A percentile compares a stretch with the other conserved stretches of the same genome.
Evolutionary conservation across 768 basidiomycete species (phyloP).

Genomic region (Kwoniella heveanensis): DNA sequence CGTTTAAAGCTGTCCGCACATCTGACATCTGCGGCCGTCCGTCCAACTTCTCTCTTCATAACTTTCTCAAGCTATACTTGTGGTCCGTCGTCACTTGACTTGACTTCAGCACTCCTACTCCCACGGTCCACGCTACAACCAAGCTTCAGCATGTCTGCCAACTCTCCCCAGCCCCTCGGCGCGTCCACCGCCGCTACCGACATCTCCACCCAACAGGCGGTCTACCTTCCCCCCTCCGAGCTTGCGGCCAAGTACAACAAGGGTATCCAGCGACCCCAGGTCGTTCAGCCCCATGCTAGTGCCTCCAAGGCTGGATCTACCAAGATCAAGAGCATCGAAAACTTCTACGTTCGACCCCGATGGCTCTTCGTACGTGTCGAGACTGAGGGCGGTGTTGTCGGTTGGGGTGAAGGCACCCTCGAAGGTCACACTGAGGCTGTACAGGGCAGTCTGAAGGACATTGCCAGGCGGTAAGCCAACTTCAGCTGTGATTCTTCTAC

Average conservation of each 20-base stretch:
- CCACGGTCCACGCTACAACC: too few relatives aligned
- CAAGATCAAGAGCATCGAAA: constrained; percentile 52
- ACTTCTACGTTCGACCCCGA: constrained; percentile 69
- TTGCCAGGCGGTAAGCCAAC: constrained; percentile 58
- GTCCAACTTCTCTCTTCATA: too few relatives aligned
- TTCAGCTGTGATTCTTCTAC: not conserved
- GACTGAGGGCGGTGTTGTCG: constrained; percentile 66
- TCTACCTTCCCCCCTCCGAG: constrained; percentile 47
- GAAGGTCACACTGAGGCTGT: constrained; percentile 74
- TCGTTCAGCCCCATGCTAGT: constrained; percentile 21
- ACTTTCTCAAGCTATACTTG: too few relatives aligned
- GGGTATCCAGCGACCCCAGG: constrained; percentile 36
- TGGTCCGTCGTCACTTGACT: too few relatives aligned
- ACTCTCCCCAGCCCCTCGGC: constrained; percentile 33
- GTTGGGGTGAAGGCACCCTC: constrained; percentile 75
- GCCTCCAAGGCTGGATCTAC: constrained; percentile 21
- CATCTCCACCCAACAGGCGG: constrained; percentile 35
- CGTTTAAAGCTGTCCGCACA: not conserved
- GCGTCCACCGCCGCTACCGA: constrained; percentile 36
- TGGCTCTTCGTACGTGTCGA: constrained; percentile 76
- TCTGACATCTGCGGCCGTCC: too few relatives aligned
- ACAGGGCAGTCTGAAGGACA: constrained; percentile 67
- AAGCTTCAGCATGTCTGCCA: constrained; percentile 22
- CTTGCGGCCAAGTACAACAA: constrained; percentile 39
- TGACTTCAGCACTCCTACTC: too few relatives aligned